Base-by-base conservation (phyloP, 2,329 filamentous ascomycete species). In the Boeremia lycopersici region DNA sequence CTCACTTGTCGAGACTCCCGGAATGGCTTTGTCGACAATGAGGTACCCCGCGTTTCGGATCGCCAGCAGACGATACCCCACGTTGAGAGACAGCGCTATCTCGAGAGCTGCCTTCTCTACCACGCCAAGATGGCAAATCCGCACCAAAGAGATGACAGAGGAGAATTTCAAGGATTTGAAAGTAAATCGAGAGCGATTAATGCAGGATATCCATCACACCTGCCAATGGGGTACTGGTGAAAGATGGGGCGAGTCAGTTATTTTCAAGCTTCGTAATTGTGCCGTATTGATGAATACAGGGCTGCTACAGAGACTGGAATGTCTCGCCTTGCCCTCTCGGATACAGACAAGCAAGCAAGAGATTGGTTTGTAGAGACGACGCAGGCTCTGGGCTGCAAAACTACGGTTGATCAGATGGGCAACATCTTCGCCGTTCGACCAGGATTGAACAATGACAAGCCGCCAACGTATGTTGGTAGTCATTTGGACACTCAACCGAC, bases 371-470 rank as follows among this genome's bases (percentile, higher is more conserved):
- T 86, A 0, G 72, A 85, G 15, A 86, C 85, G 0, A 85, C 84
- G 1, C 75, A 84, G 63, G 77, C 76, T 0, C 76, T 92, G 0
- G 88, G 87, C 9, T 93, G 90, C 71, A 79, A 81, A 3, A 80
- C 89, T 7, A 87, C 82, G 0, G 74, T 91, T 1, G 90, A 95
- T 69, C 79, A 84, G 25, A 92, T 93, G 84, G 90, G 90, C 17
- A 95, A 93, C 62, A 89, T 89, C 57, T 95, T 93, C 69, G 89
- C 89, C 0, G 79, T 90, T 3, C 82, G 87, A 2, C 83, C 86
- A 3, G 89, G 90, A 1, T 76, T 82, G 46, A 77, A 80, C 15
- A 79, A 83, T 25, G 83, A 83, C 2, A 71, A 70, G 49, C 79
- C 84, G 8, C 82, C 89, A 1, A 89, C 87, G 1, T 90, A 86